Evolutionary conservation across 2,329 filamentous ascomycete species (phyloP), one percentile per base, ranked within the genome.

Genomic region (Xylaria sp.): DNA sequence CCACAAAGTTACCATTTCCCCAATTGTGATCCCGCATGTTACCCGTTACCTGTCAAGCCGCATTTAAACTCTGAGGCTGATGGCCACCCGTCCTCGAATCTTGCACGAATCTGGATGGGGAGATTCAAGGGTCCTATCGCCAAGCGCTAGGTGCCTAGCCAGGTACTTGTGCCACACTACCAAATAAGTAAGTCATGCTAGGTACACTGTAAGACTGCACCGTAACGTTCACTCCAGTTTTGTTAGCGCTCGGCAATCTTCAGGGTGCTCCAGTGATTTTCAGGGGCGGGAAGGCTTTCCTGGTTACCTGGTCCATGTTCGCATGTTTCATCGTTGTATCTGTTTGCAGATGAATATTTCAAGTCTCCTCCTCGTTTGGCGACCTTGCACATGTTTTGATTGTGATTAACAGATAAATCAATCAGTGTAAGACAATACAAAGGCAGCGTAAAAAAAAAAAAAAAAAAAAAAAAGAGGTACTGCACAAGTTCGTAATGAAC

Each of bases 291-390:
- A 36, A 12, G 25, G 4, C 12, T 55, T 55, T 46, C 39, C 28
- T 63, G 25, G 23, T 43, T 57, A 4, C 46, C 49, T 20, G 33
- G 13, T 39, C 51, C 58, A 31, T 58, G 25, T 56, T 51, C n/a
- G 20, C 15, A n/a, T 55, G 67, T 69, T 69, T 69, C 67, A 69
- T 61, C 61, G 33, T 64, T 41, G 51, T 54, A 4, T 65, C 56
- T 59, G 46, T 55, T 55, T 55, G 49, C 51, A 55, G 51, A 23
- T 55, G 51, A 46, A 46, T 62, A 46, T 55, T 36, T n/a, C 39
- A 33, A 18, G 49, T 25, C 15, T 33, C 23, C 6, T 41, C 51
- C 61, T 49, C 54, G 39, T 56, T 56, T 54, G 51, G 36, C 20
- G 23, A 56, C 28, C 61, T 28, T 56, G 61, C 23, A 48, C 51